Evolutionary conservation across 345 rosid genomes (phyloP).

Genomic region (Ceriops zippeliana): DNA sequence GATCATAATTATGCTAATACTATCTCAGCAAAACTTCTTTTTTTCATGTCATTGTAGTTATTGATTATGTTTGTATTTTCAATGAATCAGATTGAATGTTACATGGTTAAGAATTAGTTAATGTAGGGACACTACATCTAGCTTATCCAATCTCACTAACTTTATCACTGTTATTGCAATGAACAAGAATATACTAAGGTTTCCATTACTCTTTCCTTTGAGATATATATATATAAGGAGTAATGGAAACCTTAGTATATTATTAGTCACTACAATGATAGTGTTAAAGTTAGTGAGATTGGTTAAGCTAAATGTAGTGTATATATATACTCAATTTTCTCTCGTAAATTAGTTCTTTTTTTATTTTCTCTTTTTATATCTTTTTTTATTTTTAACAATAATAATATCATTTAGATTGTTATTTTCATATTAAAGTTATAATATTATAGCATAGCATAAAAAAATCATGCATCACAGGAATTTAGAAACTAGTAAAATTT

Average conservation of each 20-base stretch:
- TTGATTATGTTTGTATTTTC: not conserved
- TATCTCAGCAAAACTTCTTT: not conserved
- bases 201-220: not conserved
- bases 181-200: conserved; percentile 93
- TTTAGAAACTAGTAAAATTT: too few species aligned
- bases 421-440: too few species aligned
- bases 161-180: conserved; percentile 74
- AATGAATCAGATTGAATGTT: conserved; percentile 3
- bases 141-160: conserved; percentile 69
- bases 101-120: not conserved
- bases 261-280: too few species aligned
- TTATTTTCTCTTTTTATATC: not conserved
- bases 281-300: too few species aligned
- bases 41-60: not conserved
- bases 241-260: too few species aligned
- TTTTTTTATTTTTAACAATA: too few species aligned
- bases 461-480: too few species aligned
- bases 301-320: too few species aligned
- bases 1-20: conserved; percentile 20
- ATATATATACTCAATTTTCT: too few species aligned
- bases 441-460: too few species aligned
- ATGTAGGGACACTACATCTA: conserved; percentile 65
- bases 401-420: too few species aligned
- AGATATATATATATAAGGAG: too few species aligned
- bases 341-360: not conserved